These are phyloP conservation scores for Ophiobolus disseminans DNA, from an alignment of 2,329 filamentous ascomycete genomes.

Conservation along the genomic window DNA sequence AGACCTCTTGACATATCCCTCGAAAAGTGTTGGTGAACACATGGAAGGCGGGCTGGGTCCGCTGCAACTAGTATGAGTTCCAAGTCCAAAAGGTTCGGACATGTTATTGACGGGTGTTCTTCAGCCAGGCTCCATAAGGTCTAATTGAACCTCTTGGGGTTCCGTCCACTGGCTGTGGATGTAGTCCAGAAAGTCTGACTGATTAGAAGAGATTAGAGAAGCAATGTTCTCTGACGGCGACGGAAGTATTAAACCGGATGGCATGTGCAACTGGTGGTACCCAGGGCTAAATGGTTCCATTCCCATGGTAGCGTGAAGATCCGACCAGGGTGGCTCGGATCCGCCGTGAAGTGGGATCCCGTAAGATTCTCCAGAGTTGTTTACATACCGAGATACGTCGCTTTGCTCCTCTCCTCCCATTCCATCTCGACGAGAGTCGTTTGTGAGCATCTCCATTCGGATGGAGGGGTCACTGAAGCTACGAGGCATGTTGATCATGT, in stretches of 20 bases:
- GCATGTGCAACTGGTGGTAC: not conserved
- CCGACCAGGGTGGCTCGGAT: not conserved
- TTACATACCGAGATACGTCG: conserved; percentile 2
- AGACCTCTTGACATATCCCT: not conserved
- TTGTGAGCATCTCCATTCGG: not conserved
- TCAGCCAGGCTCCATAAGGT: not conserved
- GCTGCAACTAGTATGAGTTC: not conserved
- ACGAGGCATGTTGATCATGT: too few relatives aligned
- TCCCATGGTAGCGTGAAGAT: not conserved
- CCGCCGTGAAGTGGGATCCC: not conserved
- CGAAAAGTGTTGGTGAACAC: too few relatives aligned
- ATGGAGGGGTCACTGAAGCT: not conserved
- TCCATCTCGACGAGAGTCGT: not conserved
- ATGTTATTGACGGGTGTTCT: not conserved
- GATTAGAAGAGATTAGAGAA: not conserved
- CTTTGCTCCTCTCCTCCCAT: not conserved
- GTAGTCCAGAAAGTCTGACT: not conserved
- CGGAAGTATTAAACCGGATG: not conserved
- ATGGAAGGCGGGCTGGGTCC: not conserved
- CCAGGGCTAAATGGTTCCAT: not conserved
- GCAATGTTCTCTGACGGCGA: not conserved
- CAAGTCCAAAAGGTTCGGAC: too few relatives aligned
- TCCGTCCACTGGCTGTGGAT: not conserved
- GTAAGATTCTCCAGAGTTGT: not conserved
- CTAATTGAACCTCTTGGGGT: not conserved